phyloP scores from a whole-genome alignment of 176 grass and related monocot genomes.

The Cenchrus purpureus region DNA sequence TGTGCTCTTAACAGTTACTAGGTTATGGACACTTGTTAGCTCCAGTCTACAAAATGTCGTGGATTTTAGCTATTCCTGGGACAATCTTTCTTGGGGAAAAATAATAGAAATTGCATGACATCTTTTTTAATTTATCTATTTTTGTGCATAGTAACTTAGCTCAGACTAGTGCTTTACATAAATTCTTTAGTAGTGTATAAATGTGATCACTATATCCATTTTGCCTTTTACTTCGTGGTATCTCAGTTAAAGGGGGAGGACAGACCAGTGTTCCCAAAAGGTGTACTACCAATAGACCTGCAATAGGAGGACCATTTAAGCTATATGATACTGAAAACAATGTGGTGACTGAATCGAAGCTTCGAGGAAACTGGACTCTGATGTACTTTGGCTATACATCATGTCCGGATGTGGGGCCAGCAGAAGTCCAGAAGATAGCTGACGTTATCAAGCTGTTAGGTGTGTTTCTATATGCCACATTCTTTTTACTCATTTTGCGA shows the following conservation, averaged over 20 bases:
- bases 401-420: constrained; percentile 75
- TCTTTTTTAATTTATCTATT: not conserved
- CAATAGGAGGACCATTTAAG: constrained; percentile 91
- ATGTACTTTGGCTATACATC: constrained; percentile 98
- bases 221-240: constrained; percentile 5
- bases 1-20: not conserved
- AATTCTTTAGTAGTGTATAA: constrained; percentile 27
- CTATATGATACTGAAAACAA: constrained; percentile 82
- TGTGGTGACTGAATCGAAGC: constrained; percentile 75
- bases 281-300: constrained; percentile 82
- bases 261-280: constrained; percentile 58
- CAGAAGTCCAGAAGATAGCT: constrained; percentile 80
- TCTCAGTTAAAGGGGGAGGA: constrained; percentile 53
- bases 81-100: not conserved
- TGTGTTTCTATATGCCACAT: constrained; percentile 40
- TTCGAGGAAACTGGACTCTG: constrained; percentile 77
- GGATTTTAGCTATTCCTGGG: not conserved
- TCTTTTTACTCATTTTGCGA: constrained; percentile 4
- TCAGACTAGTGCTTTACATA: constrained; percentile 25
- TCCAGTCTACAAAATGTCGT: not conserved
- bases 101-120: constrained; percentile 3
- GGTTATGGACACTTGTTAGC: constrained; percentile 7
- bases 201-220: constrained; percentile 20
- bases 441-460: constrained; percentile 74
- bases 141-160: constrained; percentile 1